These are phyloP conservation scores for Brassica incana DNA, from an alignment of 345 rosid genomes.

Conservation along the genomic window DNA sequence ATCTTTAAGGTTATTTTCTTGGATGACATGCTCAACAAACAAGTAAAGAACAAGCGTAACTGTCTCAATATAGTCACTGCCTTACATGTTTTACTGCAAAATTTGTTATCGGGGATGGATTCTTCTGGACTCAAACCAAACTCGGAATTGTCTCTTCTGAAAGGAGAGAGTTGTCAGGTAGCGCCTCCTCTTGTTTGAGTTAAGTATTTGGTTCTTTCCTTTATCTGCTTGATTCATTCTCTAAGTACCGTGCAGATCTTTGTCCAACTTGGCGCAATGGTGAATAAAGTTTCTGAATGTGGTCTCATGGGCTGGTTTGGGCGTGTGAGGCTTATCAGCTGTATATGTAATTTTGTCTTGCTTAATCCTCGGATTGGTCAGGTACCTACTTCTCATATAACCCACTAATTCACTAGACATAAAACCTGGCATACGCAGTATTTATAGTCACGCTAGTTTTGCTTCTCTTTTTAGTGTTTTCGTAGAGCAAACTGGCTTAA, in stretches of 20 bases:
- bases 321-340: conserved; percentile 69
- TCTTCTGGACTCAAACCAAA: conserved; percentile 33
- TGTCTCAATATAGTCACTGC: conserved; percentile 62
- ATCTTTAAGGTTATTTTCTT: conserved; percentile 55
- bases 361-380: conserved; percentile 77
- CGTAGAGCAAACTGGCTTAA: conserved; percentile 6
- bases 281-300: conserved; percentile 66
- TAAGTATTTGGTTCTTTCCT: conserved; percentile 9
- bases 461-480: conserved; percentile 9
- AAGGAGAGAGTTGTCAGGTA: conserved; percentile 62
- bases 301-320: conserved; percentile 86
- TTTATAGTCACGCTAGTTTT: not conserved
- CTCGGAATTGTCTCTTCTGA: conserved; percentile 36
- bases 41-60: conserved; percentile 57
- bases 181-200: conserved; percentile 15
- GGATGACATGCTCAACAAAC: conserved; percentile 54
- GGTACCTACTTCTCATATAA: conserved; percentile 49
- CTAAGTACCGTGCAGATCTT: conserved; percentile 51
- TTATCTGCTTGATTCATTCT: conserved; percentile 29
- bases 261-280: conserved; percentile 56
- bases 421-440: not conserved
- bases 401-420: conserved; percentile 11
- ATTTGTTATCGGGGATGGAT: conserved; percentile 41
- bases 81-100: conserved; percentile 49
- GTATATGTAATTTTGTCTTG: conserved; percentile 69